Evolutionary conservation across 1,284 basidiomycete species (phyloP), one percentile per base, ranked within the genome.

Genomic region (Apiotrichum brassicae): DNA sequence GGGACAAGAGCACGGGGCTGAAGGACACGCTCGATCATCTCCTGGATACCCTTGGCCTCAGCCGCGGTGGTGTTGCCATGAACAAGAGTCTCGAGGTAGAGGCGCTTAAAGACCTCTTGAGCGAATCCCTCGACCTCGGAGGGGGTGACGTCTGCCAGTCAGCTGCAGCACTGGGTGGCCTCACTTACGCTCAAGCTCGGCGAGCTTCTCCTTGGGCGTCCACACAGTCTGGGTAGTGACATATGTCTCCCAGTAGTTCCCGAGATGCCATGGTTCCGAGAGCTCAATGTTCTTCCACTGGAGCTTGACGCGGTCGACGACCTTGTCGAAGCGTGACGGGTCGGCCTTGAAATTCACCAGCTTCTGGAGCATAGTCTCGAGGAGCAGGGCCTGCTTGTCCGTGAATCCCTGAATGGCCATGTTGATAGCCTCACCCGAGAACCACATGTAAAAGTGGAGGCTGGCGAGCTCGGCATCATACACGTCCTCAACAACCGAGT

Each of bases 391-490:
- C 33, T 98, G 77, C 74, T 97, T 97, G 75, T 98, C 93, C 66
- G 94, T 95, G 76, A 97, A 98, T 2, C 95, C 95, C 44, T 79
- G 80, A 41, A 92, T 76, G 9, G 79, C 77, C 26, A 97, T 70
- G 41, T 78, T 80, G 34, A 97, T 70, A 3, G 87, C 86, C 25
- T 84, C 82, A 7, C 78, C 77, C 56, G 84, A 79, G 25, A 80
- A 77, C 30, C 80, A 76, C 59, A 95, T 79, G 60, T 76, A 79
- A 74, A 95, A 98, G 13, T 77, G 77, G 41, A 98, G 78, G 14
- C 92, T 92, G 25, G 93, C 95, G 18, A 98, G 79, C 46, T 88
- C 85, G 8, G 95, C 95, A 63, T 93, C 87, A 69, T 98, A 98
- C 1, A 88, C 80, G 64, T 86, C 92, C 72, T 98, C 94, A 11